Evolutionary conservation across 345 rosid species (phyloP).

Genomic region (Citrus medica): DNA sequence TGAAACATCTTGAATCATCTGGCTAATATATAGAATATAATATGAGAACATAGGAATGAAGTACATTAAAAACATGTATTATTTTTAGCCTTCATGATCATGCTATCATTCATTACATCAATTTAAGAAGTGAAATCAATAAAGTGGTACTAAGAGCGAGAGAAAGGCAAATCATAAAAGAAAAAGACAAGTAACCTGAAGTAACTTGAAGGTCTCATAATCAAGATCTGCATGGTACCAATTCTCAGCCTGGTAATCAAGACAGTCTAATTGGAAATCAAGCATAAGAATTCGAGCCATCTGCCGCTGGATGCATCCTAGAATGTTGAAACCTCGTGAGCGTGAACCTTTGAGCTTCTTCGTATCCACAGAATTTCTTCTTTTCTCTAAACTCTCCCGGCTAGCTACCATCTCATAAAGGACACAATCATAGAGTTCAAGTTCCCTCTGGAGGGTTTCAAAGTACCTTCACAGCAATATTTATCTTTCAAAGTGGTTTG

Average conservation of each 20-base stretch:
- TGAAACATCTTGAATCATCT: background rate
- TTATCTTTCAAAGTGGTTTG: background rate
- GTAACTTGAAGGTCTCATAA: slow-evolving; percentile 79
- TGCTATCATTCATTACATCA: background rate
- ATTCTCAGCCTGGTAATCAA: slow-evolving; percentile 70
- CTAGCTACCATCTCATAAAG: slow-evolving; percentile 95
- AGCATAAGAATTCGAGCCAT: slow-evolving; percentile 74
- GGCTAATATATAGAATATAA: background rate
- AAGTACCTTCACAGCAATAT: slow-evolving; percentile 56
- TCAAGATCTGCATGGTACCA: slow-evolving; percentile 99
- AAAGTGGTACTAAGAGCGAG: slow-evolving; percentile 38
- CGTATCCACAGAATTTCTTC: slow-evolving; percentile 43
- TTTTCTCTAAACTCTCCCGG: slow-evolving; percentile 69
- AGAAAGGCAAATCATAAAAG: background rate
- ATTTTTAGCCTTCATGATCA: background rate
- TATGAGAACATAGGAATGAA: background rate
- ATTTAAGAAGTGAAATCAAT: background rate
- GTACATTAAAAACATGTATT: background rate
- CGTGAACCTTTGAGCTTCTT: slow-evolving; percentile 58
- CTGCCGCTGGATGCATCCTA: slow-evolving; percentile 82
- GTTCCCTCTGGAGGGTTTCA: slow-evolving; percentile 75
- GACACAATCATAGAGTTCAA: slow-evolving; percentile 74
- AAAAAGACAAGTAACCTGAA: slow-evolving; percentile 58
- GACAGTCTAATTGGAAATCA: slow-evolving; percentile 88
- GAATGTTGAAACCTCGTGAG: slow-evolving; percentile 65